Base-by-base conservation (phyloP, 163 green algal genomes). In the Trebouxia gelatinosa region DNA sequence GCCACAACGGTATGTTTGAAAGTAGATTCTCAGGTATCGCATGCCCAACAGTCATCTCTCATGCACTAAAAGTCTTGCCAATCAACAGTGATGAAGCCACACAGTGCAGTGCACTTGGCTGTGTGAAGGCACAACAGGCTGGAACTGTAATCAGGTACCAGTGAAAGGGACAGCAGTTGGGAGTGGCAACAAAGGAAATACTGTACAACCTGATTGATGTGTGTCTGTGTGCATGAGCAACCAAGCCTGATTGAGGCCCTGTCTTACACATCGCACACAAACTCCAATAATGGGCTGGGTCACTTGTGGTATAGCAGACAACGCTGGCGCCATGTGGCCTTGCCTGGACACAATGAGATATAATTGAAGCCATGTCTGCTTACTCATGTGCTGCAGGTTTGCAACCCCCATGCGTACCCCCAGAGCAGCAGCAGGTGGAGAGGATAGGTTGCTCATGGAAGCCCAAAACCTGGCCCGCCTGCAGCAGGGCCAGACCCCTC, bases 381-480 rank as follows among this genome's bases (percentile, higher is more conserved):
- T 35, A 29, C 34, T 5, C 17, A 26, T 35, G 13, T 43, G n/a
- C 6, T 79, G 75, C 79, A 89, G 87, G 34, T 83, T 90, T 64
- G 87, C 90, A 1, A 95, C 90, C 23, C 90, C 90, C 16, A 90
- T 95, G 88, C 88, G 89, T 43, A 96, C 93, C 11, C 92, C 94
- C 4, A 80, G 85, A n/a, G 76, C 85, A 39, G 83, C 85, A 5
- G 82, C 79, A 13, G 37, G 62, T 7, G 81, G 83, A 3, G 81
- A 83, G 50, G 89, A 95, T 75, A 81, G 88, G 7, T 82, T 98
- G 28, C 87, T 97, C 85, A 81, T 89, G 65, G 77, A 83, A 65
- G 81, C 81, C 0, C 64, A 92, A 48, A 94, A 97, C 74, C 89
- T 97, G 62, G 91, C 90, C 3, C 78, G 81, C 39, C 82, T 98